Conservation (phyloP, 805 yeast genomes). For the Ogataea wickerhamii region DNA sequence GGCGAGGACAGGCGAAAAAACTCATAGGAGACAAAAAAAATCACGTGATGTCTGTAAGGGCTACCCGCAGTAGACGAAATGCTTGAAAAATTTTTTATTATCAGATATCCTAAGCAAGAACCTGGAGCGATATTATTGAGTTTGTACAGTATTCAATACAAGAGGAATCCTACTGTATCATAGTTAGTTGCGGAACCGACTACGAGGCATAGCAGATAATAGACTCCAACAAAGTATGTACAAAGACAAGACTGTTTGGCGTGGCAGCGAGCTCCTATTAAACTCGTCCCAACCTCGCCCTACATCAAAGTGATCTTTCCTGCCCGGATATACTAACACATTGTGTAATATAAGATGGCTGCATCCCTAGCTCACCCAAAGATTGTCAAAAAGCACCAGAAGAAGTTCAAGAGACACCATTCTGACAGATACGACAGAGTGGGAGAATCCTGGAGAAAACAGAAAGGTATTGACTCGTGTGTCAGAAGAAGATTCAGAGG, state of each 20-base stretch:
- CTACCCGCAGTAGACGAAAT: too few relatives aligned
- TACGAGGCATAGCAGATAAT: not conserved
- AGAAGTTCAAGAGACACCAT: conserved; percentile 99
- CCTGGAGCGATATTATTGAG: too few relatives aligned
- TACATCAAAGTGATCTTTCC: too few relatives aligned
- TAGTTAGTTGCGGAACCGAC: not conserved
- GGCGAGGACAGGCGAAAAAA: too few relatives aligned
- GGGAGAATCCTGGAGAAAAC: conserved; percentile 99
- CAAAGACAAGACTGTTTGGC: not conserved
- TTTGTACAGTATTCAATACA: too few relatives aligned
- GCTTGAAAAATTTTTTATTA: too few relatives aligned
- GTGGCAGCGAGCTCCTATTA: not conserved
- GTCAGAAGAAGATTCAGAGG: conserved; percentile 99
- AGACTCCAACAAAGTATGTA: not conserved
- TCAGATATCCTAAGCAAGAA: too few relatives aligned
- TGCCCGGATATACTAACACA: too few relatives aligned
- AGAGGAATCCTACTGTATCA: too few relatives aligned
- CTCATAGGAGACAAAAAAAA: too few relatives aligned
- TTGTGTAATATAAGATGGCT: conserved; percentile 93
- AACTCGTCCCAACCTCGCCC: too few relatives aligned
- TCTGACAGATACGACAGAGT: conserved; percentile 99
- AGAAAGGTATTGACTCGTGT: conserved; percentile 99
- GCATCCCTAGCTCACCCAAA: conserved; percentile 97
- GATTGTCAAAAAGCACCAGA: conserved; percentile 99
- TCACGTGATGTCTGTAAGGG: too few relatives aligned